These are phyloP conservation scores for Tanozyma kutaoensis DNA, from an alignment of 805 yeast genomes.

Conservation along the genomic window DNA sequence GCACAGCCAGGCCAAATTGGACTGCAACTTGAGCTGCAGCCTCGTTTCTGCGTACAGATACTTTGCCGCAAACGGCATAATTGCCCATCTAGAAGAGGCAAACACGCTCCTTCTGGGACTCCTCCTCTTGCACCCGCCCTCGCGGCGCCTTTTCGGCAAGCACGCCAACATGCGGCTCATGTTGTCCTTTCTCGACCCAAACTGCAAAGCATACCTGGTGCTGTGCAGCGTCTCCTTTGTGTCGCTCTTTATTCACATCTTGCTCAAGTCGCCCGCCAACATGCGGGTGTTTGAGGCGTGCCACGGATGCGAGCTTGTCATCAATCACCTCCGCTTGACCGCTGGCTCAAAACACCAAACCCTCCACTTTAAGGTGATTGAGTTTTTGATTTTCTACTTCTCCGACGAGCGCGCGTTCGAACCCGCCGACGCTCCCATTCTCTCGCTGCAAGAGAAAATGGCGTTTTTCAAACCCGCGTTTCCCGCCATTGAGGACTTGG, in stretches of 20 bases:
- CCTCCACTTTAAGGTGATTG: constrained; percentile 50
- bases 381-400: constrained; percentile 56
- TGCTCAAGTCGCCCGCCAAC: constrained; percentile 44
- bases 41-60: constrained; percentile 11
- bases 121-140: constrained; percentile 42
- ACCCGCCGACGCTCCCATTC: too few relatives aligned
- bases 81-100: constrained; percentile 4
- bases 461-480: too few relatives aligned
- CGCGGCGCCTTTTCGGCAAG: constrained; percentile 35
- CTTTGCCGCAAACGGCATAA: neutral
- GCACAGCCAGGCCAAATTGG: constrained; percentile 45
- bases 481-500: too few relatives aligned
- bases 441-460: too few relatives aligned
- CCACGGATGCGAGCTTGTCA: constrained; percentile 41
- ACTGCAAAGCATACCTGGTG: constrained; percentile 3
- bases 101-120: constrained; percentile 43
- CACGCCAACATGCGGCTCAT: constrained; percentile 24
- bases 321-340: constrained; percentile 14
- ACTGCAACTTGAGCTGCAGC: constrained; percentile 33
- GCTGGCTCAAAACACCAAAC: constrained; percentile 22
- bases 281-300: constrained; percentile 45
- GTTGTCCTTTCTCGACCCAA: constrained; percentile 11
- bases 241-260: constrained; percentile 41
- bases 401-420: too few relatives aligned
- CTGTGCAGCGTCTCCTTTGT: constrained; percentile 22